Conservation (phyloP, 2,329 filamentous ascomycete species). For the Beauveria sp. region DNA sequence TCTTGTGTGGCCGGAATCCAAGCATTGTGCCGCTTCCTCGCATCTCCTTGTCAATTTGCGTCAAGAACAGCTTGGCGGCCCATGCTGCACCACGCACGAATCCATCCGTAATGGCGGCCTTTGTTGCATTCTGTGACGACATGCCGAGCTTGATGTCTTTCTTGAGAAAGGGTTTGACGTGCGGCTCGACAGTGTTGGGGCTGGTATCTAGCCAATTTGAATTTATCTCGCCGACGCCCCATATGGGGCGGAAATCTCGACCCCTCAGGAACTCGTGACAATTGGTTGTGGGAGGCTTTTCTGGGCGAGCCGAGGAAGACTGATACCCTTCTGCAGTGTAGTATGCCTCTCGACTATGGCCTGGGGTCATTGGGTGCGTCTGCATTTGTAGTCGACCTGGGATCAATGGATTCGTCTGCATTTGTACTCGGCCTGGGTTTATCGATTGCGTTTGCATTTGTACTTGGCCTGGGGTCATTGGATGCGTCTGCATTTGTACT, state of each 20-base stretch:
- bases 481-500: neutral
- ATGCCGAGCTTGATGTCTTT: slow-evolving; percentile 5
- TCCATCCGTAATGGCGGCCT: slow-evolving; percentile 1
- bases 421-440: neutral
- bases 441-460: neutral
- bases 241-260: neutral
- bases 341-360: neutral
- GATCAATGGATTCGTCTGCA: neutral
- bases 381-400: too few species aligned
- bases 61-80: neutral
- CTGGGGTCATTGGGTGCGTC: neutral
- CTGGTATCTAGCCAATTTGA: neutral
- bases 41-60: slow-evolving; percentile 2
- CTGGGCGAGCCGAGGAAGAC: neutral
- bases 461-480: too few species aligned
- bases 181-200: neutral
- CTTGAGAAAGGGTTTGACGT: neutral
- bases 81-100: slow-evolving; percentile 8
- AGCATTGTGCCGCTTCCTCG: slow-evolving; percentile 4
- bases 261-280: neutral
- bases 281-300: neutral
- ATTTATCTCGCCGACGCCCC: neutral
- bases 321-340: slow-evolving; percentile 3
- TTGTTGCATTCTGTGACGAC: slow-evolving; percentile 3
- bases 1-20: slow-evolving; percentile 6